Percentiles rank a stretch among this genome's conserved stretches.
Conservation (phyloP, 2,329 filamentous ascomycete species). For the Talaromyces sp. region DNA sequence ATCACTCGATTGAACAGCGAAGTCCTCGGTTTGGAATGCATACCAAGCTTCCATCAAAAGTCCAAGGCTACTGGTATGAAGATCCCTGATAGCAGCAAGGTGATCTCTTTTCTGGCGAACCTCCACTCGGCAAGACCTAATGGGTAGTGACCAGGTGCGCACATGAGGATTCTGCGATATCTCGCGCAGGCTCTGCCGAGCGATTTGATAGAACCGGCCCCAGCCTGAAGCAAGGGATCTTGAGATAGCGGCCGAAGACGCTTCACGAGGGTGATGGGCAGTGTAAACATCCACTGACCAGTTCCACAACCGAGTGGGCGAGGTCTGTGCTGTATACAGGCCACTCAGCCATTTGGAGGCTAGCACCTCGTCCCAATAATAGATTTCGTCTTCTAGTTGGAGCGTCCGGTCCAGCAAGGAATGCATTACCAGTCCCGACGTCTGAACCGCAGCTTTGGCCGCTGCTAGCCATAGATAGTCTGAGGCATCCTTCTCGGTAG, state of each 20-base stretch:
- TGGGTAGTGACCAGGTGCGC: conserved; percentile 72
- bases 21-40: conserved; percentile 64
- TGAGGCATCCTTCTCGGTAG: conserved; percentile 60
- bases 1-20: conserved; percentile 48
- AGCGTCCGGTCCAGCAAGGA: conserved; percentile 81
- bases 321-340: conserved; percentile 84
- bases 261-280: conserved; percentile 23
- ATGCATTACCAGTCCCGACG: conserved; percentile 78
- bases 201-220: conserved; percentile 75
- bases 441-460: conserved; percentile 89
- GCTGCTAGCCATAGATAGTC: conserved; percentile 90
- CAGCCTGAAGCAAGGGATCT: conserved; percentile 48
- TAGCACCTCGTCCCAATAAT: conserved; percentile 93
- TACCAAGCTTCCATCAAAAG: conserved; percentile 86
- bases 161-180: conserved; percentile 72
- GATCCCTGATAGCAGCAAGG: conserved; percentile 72
- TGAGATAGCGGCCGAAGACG: conserved; percentile 6
- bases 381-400: conserved; percentile 80
- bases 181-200: conserved; percentile 73
- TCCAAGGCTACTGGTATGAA: conserved; percentile 84
- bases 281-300: conserved; percentile 70
- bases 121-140: conserved; percentile 74
- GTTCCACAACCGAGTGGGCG: conserved; percentile 72
- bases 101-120: conserved; percentile 72
- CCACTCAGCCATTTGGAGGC: conserved; percentile 76